Base-by-base conservation (phyloP, 371 early-diverging fungal species). In the Syncephalastrum contaminatum region DNA sequence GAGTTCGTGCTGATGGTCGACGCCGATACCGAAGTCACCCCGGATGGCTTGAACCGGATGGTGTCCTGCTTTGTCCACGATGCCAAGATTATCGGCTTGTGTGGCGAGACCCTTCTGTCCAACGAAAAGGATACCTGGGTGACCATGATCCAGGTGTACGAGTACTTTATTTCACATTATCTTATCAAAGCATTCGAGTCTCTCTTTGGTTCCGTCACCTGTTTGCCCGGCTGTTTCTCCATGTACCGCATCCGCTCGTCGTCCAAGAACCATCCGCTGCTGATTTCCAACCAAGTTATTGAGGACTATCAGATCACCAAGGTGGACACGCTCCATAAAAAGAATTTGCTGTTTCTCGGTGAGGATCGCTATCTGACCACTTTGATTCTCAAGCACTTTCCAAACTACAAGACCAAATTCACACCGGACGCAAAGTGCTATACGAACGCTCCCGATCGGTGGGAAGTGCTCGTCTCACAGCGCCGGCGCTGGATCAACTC, bases 401-500 rank as follows among this genome's bases (percentile, higher is more conserved):
- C 98, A 21, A 86, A 86, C 67, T 86, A 87, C 80, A 96, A 96
- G 73, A 89, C 92, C 59, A 91, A 92, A 61, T 99, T 99, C 79
- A 89, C 92, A 2, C 86, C 95, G 1, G 89, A 91, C 54, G 99
- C 99, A 13, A 84, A 86, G 63, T 98, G 98, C 66, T 80, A 84
- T 62, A 99, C 99, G 19, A 86, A 84, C 52, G 99, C 94, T 1
- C 99, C 99, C 4, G 96, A 96, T 56, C 83, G 79, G 59, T 97
- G 95, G 85, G 72, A 78, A 18, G 90, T 98, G 14, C 80, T 99
- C 30, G 61, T 98, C 20, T 97, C 97, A 4, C 98, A 97, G 70
- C 86, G 98, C 57, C 88, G 98, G 69, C 81, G 98, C 56, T 97
- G 98, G 98, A 97, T 97, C 62, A 97, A 97, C 74, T 94, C 95